Base-by-base conservation (phyloP, 2,329 filamentous ascomycete genomes). In the Teratosphaeriaceae sp. region DNA sequence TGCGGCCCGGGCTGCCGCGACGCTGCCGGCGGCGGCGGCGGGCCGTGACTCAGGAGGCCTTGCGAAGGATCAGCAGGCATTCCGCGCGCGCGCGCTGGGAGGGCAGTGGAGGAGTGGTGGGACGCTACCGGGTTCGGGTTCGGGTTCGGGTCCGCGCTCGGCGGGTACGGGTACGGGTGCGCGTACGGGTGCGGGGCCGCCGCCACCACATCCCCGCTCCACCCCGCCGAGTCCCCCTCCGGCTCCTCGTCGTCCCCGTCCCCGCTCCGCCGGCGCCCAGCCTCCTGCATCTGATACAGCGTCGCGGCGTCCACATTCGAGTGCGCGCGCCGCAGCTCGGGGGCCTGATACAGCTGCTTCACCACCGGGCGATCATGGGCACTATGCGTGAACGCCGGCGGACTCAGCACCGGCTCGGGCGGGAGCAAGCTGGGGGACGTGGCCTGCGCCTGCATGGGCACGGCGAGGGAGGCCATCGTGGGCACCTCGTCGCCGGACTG, bases 271-370 rank as follows among this genome's bases (percentile, higher is more conserved):
- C 49, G 46, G n/a, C 54, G 57, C 35, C 52, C 79, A 35, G 84
- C 84, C 52, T 82, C 84, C 23, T 79, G 80, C 60, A 97, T 73
- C 60, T 96, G 88, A 34, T 82, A 76, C 35, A 96, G 72, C 1
- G 90, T 97, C 1, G 80, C 81, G 53, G 75, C 78, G 20, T 92
- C 95, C 62, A 97, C 81, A 18, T 88, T 82, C 53, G 84, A 88
- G 54, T 88, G 92, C 40, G 85, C 87, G 50, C 81, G 81, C 49
- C 85, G 82, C 55, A 90, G 72, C 59, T 92, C 86, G 12, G 84
- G 78, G 22, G 87, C 82, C 45, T 86, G 79, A 54, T 85, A 80
- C 0, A 85, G 85, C 48, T 79, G 79, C 45, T 76, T 80, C 1
- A 73, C n/a, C n/a, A n/a, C 71, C 4, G 88, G 88, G 38, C 79